These are phyloP conservation scores for Papiliotrema terrestris DNA, from an alignment of 1,284 basidiomycete genomes.

Conservation along the genomic window DNA sequence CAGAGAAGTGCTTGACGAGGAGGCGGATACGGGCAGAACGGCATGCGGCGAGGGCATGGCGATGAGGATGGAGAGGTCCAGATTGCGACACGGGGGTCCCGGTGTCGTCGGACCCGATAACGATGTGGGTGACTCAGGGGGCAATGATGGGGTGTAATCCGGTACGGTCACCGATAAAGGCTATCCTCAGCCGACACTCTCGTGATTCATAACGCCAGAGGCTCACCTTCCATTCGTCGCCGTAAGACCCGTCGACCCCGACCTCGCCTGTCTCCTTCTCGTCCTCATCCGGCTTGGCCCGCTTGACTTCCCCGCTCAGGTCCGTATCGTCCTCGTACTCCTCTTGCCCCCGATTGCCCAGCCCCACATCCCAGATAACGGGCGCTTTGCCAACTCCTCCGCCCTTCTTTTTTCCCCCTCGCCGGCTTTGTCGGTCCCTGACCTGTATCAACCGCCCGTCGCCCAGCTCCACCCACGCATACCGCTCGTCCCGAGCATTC, in stretches of 20 bases:
- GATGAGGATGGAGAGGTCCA: conserved; percentile 12
- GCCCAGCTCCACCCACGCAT: conserved; percentile 2
- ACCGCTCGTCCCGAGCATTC: neutral
- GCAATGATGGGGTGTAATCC: neutral
- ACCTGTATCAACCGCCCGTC: conserved; percentile 6
- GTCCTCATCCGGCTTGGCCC: neutral
- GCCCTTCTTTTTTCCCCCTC: neutral
- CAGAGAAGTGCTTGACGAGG: neutral
- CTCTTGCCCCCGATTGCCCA: conserved; percentile 1
- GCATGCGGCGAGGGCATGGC: conserved; percentile 14
- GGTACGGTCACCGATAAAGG: conserved; percentile 7
- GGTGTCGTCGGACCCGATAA: neutral
- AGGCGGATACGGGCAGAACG: neutral
- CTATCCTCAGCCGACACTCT: conserved; percentile 4
- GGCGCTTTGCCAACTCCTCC: conserved; percentile 6
- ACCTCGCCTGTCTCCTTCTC: neutral
- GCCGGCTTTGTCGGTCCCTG: neutral
- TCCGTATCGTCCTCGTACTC: neutral
- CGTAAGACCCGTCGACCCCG: conserved; percentile 1
- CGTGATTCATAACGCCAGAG: neutral
- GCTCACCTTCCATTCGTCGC: conserved; percentile 11
- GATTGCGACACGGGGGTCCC: neutral
- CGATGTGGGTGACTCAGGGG: neutral
- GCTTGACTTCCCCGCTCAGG: neutral
- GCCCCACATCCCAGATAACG: conserved; percentile 11